Evolutionary conservation across 805 yeast genomes (phyloP).

Genomic region (Ogataea neopini): DNA sequence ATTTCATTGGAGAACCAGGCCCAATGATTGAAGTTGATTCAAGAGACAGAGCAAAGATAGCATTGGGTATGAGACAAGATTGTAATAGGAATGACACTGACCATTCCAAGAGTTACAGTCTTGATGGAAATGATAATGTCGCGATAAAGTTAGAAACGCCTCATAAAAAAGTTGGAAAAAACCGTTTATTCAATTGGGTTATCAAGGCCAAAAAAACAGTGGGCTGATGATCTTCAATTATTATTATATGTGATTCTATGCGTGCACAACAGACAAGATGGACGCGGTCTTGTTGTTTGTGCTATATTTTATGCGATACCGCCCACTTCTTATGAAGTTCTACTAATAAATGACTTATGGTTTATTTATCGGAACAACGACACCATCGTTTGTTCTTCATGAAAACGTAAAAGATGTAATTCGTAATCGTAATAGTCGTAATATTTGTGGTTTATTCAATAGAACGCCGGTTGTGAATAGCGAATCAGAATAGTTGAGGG

Average conservation of each 20-base stretch:
- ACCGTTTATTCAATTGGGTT: constrained; percentile 20
- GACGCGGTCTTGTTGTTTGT: background rate
- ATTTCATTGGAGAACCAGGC: constrained; percentile 36
- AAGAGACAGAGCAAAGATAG: constrained; percentile 5
- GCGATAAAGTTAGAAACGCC: background rate
- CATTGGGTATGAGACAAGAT: constrained; percentile 4
- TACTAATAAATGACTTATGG: constrained; percentile 2
- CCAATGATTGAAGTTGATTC: constrained; percentile 31
- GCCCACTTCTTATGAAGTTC: no score
- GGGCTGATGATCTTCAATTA: constrained; percentile 2
- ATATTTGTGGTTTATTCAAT: no score
- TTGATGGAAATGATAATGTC: constrained; percentile 6
- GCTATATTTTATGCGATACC: no score
- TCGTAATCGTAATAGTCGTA: no score
- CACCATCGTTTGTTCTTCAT: no score
- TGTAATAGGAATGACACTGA: background rate
- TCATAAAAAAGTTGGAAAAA: constrained; percentile 2
- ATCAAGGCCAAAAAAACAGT: constrained; percentile 17
- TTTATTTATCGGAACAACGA: background rate
- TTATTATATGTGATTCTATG: background rate
- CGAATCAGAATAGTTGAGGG: no score
- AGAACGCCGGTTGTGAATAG: no score
- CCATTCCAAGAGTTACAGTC: constrained; percentile 20
- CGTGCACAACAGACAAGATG: background rate
- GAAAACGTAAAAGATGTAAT: no score